A percentile compares a stretch with the other conserved stretches of the same genome.
phyloP scores from a whole-genome alignment of 164 flowering plant genomes.

The Magnolia sinica region DNA sequence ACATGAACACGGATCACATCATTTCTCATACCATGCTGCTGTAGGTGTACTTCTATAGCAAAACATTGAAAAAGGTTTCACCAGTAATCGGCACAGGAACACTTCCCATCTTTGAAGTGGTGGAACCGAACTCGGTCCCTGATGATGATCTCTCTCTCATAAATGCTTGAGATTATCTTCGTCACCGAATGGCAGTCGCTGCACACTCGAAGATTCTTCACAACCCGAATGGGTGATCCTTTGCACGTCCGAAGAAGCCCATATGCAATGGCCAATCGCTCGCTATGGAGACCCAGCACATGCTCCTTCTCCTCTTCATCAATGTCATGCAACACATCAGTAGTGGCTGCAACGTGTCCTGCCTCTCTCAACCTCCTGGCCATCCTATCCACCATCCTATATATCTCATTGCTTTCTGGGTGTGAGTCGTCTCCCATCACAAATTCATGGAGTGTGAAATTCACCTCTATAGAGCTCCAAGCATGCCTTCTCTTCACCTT shows the following conservation, averaged over 20 bases:
- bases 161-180: slow-evolving; percentile 7
- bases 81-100: slow-evolving; percentile 14
- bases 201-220: slow-evolving; percentile 16
- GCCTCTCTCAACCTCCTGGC: slow-evolving; percentile 3
- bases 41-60: background rate
- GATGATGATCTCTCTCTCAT: slow-evolving; percentile 9
- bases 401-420: slow-evolving; percentile 8
- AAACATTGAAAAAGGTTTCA: background rate
- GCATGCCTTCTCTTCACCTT: slow-evolving; percentile 16
- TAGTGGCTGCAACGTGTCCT: slow-evolving; percentile 4
- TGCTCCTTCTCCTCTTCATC: slow-evolving; percentile 13
- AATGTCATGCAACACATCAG: slow-evolving; percentile 11
- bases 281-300: slow-evolving; percentile 9
- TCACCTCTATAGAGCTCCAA: slow-evolving; percentile 22
- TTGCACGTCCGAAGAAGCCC: slow-evolving; percentile 1
- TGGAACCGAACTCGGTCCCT: slow-evolving; percentile 15
- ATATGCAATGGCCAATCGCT: slow-evolving; percentile 11
- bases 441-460: slow-evolving; percentile 11
- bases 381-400: slow-evolving; percentile 10
- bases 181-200: slow-evolving; percentile 7
- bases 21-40: background rate
- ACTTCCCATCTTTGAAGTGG: slow-evolving; percentile 8
- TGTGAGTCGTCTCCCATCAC: slow-evolving; percentile 19
- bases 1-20: background rate
- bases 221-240: slow-evolving; percentile 9